Evolutionary conservation across 1,284 basidiomycete species (phyloP), one percentile per base, ranked within the genome.

Genomic region (Malassezia brasiliensis): DNA sequence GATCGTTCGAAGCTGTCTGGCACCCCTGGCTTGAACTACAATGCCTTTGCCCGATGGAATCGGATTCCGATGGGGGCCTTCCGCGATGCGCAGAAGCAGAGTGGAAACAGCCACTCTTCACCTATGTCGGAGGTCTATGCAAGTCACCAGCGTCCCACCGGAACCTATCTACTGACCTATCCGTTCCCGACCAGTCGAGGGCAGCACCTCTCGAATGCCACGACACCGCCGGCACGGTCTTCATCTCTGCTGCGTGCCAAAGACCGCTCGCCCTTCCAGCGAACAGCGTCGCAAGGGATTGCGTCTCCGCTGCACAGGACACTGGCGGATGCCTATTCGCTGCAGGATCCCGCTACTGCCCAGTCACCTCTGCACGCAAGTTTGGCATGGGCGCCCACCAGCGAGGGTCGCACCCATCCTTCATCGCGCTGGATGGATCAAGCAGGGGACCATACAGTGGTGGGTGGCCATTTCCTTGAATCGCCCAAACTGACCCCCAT

Each of bases 51-150:
- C 1, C 50, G 71, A 17, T 74, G 71, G 71, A 50, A 68, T 61
- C 63, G 65, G 39, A 68, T 74, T 32, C 71, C 71, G 2, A 70
- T 73, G 65, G 67, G 66, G 40, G 67, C 68, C 2, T 73, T 73
- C 55, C 67, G 71, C 7, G 65, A 69, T 31, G 64, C 67, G 31
- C 69, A 70, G 46, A 48, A 56, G 36, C 37, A 47, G 9, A 56
- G 54, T 1, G 51, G 47, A 2, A 49, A 51, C 14, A 53, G 56
- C 6, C 50, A 50, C 40, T 48, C 54, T 42, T 49, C 59, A 7
- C 54, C 46, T 2, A 37, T 50, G 15, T 12, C 25, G 11, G 35
- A 46, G 14, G 31, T 45, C n/a, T 54, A 37, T 34, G 10, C 44
- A 30, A 34, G 51, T 17, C 57, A 55, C 25, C 63, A 64, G 25